These are phyloP conservation scores for Lentinula edodes DNA, from an alignment of 768 basidiomycete genomes.

Conservation along the genomic window DNA sequence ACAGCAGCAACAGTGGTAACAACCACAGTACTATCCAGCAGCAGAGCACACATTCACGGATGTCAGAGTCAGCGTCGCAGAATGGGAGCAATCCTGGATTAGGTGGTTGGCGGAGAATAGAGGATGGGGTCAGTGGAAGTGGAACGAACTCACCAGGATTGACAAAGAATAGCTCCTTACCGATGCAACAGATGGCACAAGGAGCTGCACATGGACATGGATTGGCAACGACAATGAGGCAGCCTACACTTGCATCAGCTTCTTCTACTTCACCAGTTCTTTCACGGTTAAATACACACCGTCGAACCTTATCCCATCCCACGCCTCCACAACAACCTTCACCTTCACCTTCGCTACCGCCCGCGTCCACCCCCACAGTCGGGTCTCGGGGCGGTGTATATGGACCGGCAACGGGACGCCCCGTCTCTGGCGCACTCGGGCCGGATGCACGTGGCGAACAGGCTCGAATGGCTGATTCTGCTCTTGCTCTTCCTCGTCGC, in stretches of 20 bases:
- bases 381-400: neutral
- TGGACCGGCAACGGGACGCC: neutral
- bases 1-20: slow-evolving; percentile 13
- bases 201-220: neutral
- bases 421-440: neutral
- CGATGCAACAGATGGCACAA: neutral
- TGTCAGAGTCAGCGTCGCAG: slow-evolving; percentile 2
- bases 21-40: slow-evolving; percentile 16
- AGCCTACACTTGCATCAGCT: neutral
- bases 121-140: slow-evolving; percentile 4
- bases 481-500: neutral
- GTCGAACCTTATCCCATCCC: neutral
- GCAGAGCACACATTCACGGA: neutral
- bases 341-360: neutral
- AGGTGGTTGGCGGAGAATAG: slow-evolving; percentile 14
- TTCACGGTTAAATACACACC: neutral
- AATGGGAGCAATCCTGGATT: slow-evolving; percentile 5
- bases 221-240: neutral
- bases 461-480: neutral
- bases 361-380: neutral
- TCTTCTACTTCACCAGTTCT: neutral
- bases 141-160: neutral
- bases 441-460: slow-evolving; percentile 4
- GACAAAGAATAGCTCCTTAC: neutral
- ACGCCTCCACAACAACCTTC: neutral